Conservation (phyloP, 306 rosid genomes). For the Rosa chinensis region DNA sequence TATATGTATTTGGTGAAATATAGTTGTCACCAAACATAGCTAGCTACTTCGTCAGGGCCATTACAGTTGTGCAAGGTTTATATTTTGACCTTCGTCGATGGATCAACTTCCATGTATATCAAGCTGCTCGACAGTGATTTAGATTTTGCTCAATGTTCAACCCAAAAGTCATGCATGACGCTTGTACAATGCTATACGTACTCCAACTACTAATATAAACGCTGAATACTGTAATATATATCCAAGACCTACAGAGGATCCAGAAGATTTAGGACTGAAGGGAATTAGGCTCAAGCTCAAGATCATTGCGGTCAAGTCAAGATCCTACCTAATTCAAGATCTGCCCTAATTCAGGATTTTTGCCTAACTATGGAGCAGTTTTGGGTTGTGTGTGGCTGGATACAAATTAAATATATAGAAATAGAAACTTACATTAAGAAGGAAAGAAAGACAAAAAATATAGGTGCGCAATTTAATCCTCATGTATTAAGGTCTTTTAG, state of each 20-base stretch:
- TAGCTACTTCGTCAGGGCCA: not conserved
- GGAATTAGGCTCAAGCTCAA: not conserved
- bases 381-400: too few species aligned
- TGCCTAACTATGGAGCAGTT: too few species aligned
- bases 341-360: too few species aligned
- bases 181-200: not conserved
- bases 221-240: not conserved
- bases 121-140: not conserved
- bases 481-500: too few species aligned
- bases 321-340: not conserved
- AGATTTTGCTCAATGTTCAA: not conserved
- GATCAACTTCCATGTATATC: not conserved
- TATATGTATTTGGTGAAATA: not conserved
- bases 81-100: not conserved
- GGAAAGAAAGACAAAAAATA: too few species aligned
- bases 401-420: too few species aligned
- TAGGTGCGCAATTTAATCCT: too few species aligned
- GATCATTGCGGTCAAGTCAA: not conserved
- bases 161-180: not conserved
- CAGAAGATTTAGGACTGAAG: not conserved
- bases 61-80: not conserved
- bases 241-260: not conserved
- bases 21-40: not conserved
- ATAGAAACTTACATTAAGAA: too few species aligned
- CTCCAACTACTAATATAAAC: not conserved